Conservation (phyloP, 441 rosid genomes). For the Dalechampia spathulata region DNA sequence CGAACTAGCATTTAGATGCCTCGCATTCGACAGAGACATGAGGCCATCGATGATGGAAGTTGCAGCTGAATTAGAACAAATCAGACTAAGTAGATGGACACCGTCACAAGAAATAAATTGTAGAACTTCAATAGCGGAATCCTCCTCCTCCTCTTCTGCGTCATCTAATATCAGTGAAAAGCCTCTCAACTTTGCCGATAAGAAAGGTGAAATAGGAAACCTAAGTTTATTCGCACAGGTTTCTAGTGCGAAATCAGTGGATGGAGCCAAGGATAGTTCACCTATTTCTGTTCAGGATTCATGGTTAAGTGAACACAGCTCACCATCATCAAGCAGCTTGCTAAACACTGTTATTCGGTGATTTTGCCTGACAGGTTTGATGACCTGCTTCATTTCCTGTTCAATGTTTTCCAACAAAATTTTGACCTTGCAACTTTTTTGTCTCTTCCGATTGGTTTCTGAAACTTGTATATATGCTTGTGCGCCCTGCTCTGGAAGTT, state of each 20-base stretch:
- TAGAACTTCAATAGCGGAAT: constrained; percentile 14
- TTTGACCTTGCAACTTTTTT: neutral
- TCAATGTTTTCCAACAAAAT: neutral
- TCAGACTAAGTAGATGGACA: constrained; percentile 37
- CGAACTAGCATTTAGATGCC: constrained; percentile 78
- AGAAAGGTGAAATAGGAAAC: constrained; percentile 12
- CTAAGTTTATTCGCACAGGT: constrained; percentile 1
- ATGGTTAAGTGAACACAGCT: constrained; percentile 46
- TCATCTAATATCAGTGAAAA: constrained; percentile 25
- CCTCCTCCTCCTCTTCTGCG: constrained; percentile 24
- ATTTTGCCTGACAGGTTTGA: neutral
- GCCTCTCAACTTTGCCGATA: constrained; percentile 19
- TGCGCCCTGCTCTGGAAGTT: neutral
- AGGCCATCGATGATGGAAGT: constrained; percentile 89
- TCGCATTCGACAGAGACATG: constrained; percentile 69
- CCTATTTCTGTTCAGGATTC: constrained; percentile 37
- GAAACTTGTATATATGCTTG: neutral
- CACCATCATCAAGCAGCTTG: constrained; percentile 40
- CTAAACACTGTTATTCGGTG: constrained; percentile 19
- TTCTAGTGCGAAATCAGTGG: constrained; percentile 17
- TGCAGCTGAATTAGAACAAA: constrained; percentile 62
- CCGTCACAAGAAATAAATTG: constrained; percentile 19
- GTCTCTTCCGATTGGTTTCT: neutral
- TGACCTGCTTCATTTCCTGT: neutral
- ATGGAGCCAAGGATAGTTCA: constrained; percentile 24